Base-by-base conservation (phyloP, 352 stramenopile species). In the Globisporangium sylvaticum region DNA sequence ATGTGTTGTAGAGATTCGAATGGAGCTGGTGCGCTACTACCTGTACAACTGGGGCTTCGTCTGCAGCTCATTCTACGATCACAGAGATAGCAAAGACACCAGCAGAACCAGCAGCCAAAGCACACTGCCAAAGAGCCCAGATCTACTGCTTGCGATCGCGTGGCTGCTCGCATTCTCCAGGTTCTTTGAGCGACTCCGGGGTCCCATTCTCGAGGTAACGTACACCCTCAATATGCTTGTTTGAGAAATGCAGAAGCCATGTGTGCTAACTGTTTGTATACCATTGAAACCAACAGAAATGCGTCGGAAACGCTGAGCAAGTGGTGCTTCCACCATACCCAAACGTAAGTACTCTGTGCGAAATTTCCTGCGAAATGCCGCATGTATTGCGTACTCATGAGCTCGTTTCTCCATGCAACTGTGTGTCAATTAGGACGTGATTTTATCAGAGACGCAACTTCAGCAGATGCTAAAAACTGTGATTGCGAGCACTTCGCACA, bases 31-130 rank as follows among this genome's bases (percentile, higher is more conserved):
- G 50, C 73, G 73, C 14, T 80, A 80, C 67, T 89, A 90, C 29
- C 63, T 93, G 9, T 86, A 89, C 65, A 71, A 88, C 12, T 90
- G 83, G 83, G 81, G 83, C 2, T 93, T 91, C 59, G 74, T 86
- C 0, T 87, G 70, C 50, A 39, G 39, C 15, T 15, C 64, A 0
- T 87, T 93, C 58, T 93, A 87, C 53, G 58, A 50, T 12, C 34
- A 65, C 12, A 31, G 20, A 4, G 22, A 15, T 25, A 31, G 2
- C 1, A 48, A n/a, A n/a, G n/a, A 31, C 0, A 27, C 42, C 0
- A n/a, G 2, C 1, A 48, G 15, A n/a, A n/a, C 34, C 0, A 27
- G 37, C 0, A n/a, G 25, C 25, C 24, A 18, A 10, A 5, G 34
- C 34, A 44, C 27, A 32, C 20, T 50, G 8, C 69, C 73, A 14